phyloP scores from a whole-genome alignment of 1,139 yeast species.

The Taphrina wiesneri region DNA sequence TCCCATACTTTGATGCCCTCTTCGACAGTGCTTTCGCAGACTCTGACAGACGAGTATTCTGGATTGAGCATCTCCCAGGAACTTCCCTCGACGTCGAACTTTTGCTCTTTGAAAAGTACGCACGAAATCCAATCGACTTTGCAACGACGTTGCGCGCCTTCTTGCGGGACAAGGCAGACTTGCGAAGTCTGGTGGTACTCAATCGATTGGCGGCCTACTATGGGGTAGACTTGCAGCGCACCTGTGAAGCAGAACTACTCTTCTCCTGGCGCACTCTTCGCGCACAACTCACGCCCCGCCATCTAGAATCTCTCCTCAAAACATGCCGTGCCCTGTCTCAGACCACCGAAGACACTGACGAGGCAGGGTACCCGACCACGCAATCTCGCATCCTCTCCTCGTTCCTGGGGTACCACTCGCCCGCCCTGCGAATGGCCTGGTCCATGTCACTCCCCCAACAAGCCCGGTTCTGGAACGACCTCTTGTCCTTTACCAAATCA shows the following conservation, averaged over 20 bases:
- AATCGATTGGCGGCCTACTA: constrained; percentile 2
- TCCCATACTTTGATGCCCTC: background rate
- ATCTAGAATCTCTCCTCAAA: background rate
- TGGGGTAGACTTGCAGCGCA: background rate
- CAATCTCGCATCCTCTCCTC: background rate
- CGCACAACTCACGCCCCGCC: background rate
- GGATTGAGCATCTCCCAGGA: background rate
- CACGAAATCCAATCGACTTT: background rate
- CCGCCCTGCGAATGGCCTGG: background rate
- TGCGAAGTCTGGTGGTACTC: background rate
- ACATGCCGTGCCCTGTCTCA: background rate
- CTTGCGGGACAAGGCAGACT: background rate
- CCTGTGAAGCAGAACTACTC: background rate
- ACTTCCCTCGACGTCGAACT: background rate
- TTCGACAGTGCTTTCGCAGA: constrained; percentile 1
- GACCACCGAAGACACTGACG: background rate
- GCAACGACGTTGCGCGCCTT: background rate
- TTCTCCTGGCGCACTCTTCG: background rate
- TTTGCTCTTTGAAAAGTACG: background rate
- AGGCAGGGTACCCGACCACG: background rate
- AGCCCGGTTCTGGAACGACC: background rate
- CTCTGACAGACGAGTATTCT: background rate
- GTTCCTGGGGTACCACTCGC: background rate
- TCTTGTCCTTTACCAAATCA: background rate
- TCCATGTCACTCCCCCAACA: background rate